These are phyloP conservation scores for Agaricales sp. DNA, from an alignment of 1,284 basidiomycete species.

Conservation along the genomic window DNA sequence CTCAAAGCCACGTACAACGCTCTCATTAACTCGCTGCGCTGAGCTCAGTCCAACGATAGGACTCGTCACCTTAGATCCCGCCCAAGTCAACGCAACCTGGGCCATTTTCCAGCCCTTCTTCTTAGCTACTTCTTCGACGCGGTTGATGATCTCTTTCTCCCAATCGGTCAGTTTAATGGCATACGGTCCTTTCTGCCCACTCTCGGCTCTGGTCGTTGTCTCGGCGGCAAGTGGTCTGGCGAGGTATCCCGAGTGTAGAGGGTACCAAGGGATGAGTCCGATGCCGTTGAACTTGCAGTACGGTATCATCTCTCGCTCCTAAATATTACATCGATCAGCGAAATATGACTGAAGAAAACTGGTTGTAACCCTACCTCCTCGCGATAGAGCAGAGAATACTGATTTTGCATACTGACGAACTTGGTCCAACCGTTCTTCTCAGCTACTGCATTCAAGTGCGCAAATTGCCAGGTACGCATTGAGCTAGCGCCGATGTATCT, in stretches of 20 bases:
- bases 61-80: conserved; percentile 22
- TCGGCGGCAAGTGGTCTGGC: conserved; percentile 24
- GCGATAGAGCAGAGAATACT: conserved; percentile 26
- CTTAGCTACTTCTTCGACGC: conserved; percentile 29
- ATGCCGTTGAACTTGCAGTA: conserved; percentile 38
- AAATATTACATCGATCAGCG: not conserved
- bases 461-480: conserved; percentile 19
- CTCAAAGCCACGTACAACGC: not conserved
- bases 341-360: not conserved
- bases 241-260: conserved; percentile 27
- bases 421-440: conserved; percentile 20
- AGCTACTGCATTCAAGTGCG: conserved; percentile 19
- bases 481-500: conserved; percentile 19
- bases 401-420: conserved; percentile 24
- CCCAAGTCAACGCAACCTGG: conserved; percentile 32
- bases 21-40: not conserved
- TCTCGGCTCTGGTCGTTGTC: conserved; percentile 14
- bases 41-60: conserved; percentile 25
- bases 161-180: conserved; percentile 18
- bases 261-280: conserved; percentile 31
- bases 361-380: conserved; percentile 15
- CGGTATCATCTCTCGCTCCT: conserved; percentile 37
- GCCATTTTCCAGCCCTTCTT: conserved; percentile 28
- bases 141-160: conserved; percentile 25
- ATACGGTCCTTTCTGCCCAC: conserved; percentile 17